A percentile compares a stretch with the other conserved stretches of the same genome.
Conservation (phyloP, 192 early-diverging fungal genomes). For the Coemansia aciculifera region DNA sequence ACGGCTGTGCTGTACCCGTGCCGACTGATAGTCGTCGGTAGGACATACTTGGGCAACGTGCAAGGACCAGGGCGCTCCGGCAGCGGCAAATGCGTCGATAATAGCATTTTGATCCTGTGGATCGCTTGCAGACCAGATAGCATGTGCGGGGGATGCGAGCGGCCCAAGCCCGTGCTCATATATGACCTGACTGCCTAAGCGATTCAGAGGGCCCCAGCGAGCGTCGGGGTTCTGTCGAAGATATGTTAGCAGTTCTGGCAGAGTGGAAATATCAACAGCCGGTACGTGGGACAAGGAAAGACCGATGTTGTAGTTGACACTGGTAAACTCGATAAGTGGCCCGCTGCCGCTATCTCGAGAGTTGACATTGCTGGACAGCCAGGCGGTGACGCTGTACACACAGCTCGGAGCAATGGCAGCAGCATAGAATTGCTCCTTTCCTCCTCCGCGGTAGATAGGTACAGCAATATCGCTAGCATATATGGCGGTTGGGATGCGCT, state of each 20-base stretch:
- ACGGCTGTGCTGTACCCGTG: conserved; percentile 18
- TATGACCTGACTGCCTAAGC: not conserved
- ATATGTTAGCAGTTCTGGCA: conserved; percentile 29
- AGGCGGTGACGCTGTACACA: conserved; percentile 23
- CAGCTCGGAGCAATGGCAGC: conserved; percentile 17
- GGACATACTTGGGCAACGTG: conserved; percentile 28
- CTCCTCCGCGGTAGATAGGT: conserved; percentile 32
- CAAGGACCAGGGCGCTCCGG: conserved; percentile 37
- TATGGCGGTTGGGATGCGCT: conserved; percentile 33
- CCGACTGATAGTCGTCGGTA: conserved; percentile 13
- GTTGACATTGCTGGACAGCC: conserved; percentile 11
- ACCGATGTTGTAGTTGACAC: conserved; percentile 7
- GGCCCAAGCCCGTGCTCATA: conserved; percentile 14
- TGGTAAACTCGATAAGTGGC: conserved; percentile 24
- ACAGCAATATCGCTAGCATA: conserved; percentile 28
- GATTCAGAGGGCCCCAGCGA: conserved; percentile 19
- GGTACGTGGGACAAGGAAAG: conserved; percentile 16
- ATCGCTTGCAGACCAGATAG: conserved; percentile 18
- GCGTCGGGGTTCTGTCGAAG: conserved; percentile 10
- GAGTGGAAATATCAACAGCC: conserved; percentile 13
- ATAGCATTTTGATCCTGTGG: not conserved
- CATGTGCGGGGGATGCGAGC: conserved; percentile 18
- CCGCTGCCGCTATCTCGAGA: not conserved
- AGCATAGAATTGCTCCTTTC: conserved; percentile 24
- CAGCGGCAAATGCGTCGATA: conserved; percentile 15